A percentile compares a stretch with the other conserved stretches of the same genome.
Evolutionary conservation across 768 basidiomycete species (phyloP).

Genomic region (Collybiopsis confluens): DNA sequence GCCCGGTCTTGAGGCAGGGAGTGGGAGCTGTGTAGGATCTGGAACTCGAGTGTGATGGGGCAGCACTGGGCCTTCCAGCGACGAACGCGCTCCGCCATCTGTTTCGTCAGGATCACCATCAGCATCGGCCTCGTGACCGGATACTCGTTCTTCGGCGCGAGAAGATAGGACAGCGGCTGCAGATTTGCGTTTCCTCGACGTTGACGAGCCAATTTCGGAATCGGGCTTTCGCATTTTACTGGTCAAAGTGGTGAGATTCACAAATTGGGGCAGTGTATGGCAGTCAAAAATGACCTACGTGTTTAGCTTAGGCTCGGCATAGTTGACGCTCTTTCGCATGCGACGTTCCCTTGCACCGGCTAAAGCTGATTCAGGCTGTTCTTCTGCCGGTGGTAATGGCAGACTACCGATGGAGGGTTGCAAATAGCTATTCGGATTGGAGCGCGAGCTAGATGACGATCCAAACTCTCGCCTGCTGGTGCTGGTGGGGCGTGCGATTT

Average conservation of each 20-base stretch:
- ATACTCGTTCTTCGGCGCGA: slow-evolving; percentile 13
- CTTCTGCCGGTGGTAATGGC: too few relatives aligned
- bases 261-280: too few relatives aligned
- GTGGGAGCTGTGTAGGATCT: slow-evolving; percentile 31
- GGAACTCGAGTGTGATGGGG: slow-evolving; percentile 19
- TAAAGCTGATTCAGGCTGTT: too few relatives aligned
- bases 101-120: slow-evolving; percentile 26
- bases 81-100: slow-evolving; percentile 36
- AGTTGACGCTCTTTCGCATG: slow-evolving; percentile 76
- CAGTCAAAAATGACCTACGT: slow-evolving; percentile 48
- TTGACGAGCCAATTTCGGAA: slow-evolving; percentile 32
- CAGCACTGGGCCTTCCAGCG: slow-evolving; percentile 25
- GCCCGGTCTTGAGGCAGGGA: slow-evolving; percentile 31
- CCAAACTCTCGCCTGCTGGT: slow-evolving; percentile 17
- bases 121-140: slow-evolving; percentile 15
- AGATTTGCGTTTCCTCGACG: slow-evolving; percentile 39
- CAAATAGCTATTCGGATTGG: slow-evolving; percentile 14
- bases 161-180: slow-evolving; percentile 35
- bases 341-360: slow-evolving; percentile 47
- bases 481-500: slow-evolving; percentile 12
- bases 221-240: slow-evolving; percentile 87
- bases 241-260: too few relatives aligned
- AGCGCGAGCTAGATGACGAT: slow-evolving; percentile 20
- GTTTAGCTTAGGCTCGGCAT: slow-evolving; percentile 84
- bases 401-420: too few relatives aligned